phyloP scores from a whole-genome alignment of 1,139 yeast species.

The Debaryomyces psychrophilus region DNA sequence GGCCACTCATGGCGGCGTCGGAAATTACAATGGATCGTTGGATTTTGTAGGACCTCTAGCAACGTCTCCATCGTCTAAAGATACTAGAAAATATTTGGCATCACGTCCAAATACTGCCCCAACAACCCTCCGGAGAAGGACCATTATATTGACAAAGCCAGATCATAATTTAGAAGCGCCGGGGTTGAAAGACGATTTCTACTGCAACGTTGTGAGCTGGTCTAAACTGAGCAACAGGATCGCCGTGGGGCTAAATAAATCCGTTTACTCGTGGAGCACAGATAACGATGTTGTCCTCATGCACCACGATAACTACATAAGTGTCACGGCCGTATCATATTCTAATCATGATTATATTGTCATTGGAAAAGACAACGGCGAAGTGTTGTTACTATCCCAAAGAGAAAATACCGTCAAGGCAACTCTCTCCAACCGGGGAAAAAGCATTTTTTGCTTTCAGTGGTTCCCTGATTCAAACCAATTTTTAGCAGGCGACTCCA shows the following conservation, averaged over 20 bases:
- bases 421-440: conserved; percentile 18
- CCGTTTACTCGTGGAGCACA: conserved; percentile 70
- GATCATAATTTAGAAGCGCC: conserved; percentile 62
- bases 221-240: conserved; percentile 53
- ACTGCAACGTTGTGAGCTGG: conserved; percentile 80
- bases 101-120: conserved; percentile 8
- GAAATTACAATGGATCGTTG: conserved; percentile 9
- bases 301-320: conserved; percentile 30
- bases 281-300: conserved; percentile 45
- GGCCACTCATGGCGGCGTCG: conserved; percentile 5
- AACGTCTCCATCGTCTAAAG: conserved; percentile 19
- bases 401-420: conserved; percentile 14
- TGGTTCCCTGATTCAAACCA: conserved; percentile 57
- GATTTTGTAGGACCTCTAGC: conserved; percentile 21
- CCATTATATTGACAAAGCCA: conserved; percentile 11
- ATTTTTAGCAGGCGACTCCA: conserved; percentile 69
- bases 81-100: conserved; percentile 14
- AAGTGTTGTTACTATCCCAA: conserved; percentile 28
- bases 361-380: conserved; percentile 52
- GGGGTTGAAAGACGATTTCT: conserved; percentile 75
- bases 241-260: conserved; percentile 68
- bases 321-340: conserved; percentile 63
- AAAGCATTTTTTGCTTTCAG: conserved; percentile 59
- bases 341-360: conserved; percentile 51
- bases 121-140: conserved; percentile 10